These are phyloP conservation scores for Filobasidium floriforme DNA, from an alignment of 768 basidiomycete genomes.

Conservation along the genomic window DNA sequence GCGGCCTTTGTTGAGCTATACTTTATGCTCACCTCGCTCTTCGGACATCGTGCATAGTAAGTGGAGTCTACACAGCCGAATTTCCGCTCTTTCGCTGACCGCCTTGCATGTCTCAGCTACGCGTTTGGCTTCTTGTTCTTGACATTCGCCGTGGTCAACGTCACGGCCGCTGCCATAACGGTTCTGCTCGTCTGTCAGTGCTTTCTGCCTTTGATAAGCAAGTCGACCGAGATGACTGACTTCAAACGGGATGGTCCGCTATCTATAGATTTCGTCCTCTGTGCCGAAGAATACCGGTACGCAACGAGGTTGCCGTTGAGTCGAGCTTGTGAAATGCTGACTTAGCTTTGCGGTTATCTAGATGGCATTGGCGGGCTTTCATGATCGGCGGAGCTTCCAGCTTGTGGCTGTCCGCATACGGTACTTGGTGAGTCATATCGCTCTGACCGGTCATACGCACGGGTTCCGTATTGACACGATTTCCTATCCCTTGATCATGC, in stretches of 20 bases:
- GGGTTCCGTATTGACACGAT: neutral
- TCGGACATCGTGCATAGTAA: slow-evolving; percentile 57
- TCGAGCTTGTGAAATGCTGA: neutral
- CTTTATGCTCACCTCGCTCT: slow-evolving; percentile 82
- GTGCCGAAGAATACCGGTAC: slow-evolving; percentile 73
- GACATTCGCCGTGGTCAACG: slow-evolving; percentile 68
- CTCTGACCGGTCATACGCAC: slow-evolving; percentile 51
- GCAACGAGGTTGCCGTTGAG: neutral
- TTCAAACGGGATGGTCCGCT: neutral
- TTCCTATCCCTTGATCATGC: neutral
- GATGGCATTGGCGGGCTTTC: slow-evolving; percentile 97
- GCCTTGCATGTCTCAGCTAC: slow-evolving; percentile 48
- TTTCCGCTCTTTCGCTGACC: neutral
- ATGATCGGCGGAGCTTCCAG: slow-evolving; percentile 84
- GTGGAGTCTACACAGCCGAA: neutral
- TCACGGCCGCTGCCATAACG: slow-evolving; percentile 85
- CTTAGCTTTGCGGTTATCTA: slow-evolving; percentile 30
- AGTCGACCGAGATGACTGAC: neutral
- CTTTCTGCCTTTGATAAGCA: neutral
- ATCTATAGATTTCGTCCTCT: slow-evolving; percentile 74
- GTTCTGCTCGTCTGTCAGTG: slow-evolving; percentile 50
- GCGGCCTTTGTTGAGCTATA: slow-evolving; percentile 93
- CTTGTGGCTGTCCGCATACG: slow-evolving; percentile 83
- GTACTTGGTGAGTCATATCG: slow-evolving; percentile 54
- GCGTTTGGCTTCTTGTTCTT: slow-evolving; percentile 92